A percentile compares a stretch with the other conserved stretches of the same genome.
Evolutionary conservation across 1,139 yeast species (phyloP).

Genomic region (Geotrichum carabidarum): DNA sequence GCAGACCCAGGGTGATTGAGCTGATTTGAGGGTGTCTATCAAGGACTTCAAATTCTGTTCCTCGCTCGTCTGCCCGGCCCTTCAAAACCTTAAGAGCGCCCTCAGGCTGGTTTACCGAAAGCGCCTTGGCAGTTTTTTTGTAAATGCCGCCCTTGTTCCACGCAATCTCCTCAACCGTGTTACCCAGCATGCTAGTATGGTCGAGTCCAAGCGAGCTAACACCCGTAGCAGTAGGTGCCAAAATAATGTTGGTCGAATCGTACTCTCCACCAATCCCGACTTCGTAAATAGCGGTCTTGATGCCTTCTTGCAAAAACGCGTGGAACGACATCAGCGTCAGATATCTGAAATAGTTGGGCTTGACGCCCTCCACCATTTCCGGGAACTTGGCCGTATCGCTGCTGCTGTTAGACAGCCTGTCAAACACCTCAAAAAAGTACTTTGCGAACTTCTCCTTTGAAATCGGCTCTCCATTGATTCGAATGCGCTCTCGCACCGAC

Average conservation of each 20-base stretch:
- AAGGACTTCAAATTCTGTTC: slow-evolving; percentile 48
- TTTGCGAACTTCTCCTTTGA: slow-evolving; percentile 72
- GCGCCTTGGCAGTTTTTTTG: slow-evolving; percentile 62
- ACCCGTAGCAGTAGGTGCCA: slow-evolving; percentile 78
- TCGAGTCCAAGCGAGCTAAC: slow-evolving; percentile 86
- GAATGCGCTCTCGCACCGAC: slow-evolving; percentile 85
- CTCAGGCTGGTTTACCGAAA: slow-evolving; percentile 56
- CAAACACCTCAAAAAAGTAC: slow-evolving; percentile 94
- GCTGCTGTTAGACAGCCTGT: slow-evolving; percentile 55
- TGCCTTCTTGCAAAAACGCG: slow-evolving; percentile 78
- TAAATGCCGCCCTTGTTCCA: slow-evolving; percentile 97
- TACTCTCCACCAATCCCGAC: slow-evolving; percentile 98
- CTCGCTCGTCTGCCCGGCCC: slow-evolving; percentile 65
- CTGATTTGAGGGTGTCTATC: slow-evolving; percentile 36
- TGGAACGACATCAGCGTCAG: slow-evolving; percentile 87
- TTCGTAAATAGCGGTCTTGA: slow-evolving; percentile 89
- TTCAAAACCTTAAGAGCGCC: slow-evolving; percentile 45
- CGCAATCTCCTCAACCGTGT: slow-evolving; percentile 82
- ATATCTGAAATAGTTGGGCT: slow-evolving; percentile 92
- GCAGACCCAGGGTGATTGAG: slow-evolving; percentile 59
- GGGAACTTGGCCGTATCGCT: slow-evolving; percentile 62
- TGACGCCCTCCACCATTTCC: slow-evolving; percentile 61
- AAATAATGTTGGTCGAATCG: slow-evolving; percentile 88
- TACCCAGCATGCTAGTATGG: slow-evolving; percentile 83
- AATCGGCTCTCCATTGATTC: slow-evolving; percentile 83